These are phyloP conservation scores for Phytophthora brassicae DNA, from an alignment of 352 stramenopile genomes.

Conservation along the genomic window DNA sequence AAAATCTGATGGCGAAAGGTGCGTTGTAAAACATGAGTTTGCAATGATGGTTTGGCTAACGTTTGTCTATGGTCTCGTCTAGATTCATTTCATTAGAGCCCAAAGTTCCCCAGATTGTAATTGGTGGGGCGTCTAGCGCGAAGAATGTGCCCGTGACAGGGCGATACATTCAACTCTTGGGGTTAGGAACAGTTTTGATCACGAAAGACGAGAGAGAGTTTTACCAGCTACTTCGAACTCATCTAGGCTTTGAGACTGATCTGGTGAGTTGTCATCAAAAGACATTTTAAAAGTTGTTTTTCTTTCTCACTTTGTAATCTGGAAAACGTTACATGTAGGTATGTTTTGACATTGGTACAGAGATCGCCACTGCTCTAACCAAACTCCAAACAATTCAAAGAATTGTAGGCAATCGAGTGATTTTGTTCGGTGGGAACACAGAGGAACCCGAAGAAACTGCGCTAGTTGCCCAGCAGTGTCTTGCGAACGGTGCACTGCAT, in stretches of 20 bases:
- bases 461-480: slow-evolving; percentile 40
- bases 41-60: not conserved
- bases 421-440: slow-evolving; percentile 58
- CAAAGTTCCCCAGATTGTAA: slow-evolving; percentile 65
- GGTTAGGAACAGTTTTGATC: slow-evolving; percentile 53
- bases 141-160: slow-evolving; percentile 49
- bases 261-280: slow-evolving; percentile 42
- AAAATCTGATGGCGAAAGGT: slow-evolving; percentile 19
- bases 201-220: slow-evolving; percentile 37
- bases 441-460: slow-evolving; percentile 35
- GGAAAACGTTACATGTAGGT: slow-evolving; percentile 50
- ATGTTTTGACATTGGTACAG: slow-evolving; percentile 59
- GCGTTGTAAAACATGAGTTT: not conserved
- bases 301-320: no score
- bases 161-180: slow-evolving; percentile 74
- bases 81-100: slow-evolving; percentile 38
- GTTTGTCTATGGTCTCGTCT: not conserved
- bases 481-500: slow-evolving; percentile 53
- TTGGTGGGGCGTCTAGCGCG: slow-evolving; percentile 42
- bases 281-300: no score
- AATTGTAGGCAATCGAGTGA: slow-evolving; percentile 45
- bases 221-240: slow-evolving; percentile 39
- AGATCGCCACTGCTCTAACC: slow-evolving; percentile 44
- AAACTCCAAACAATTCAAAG: slow-evolving; percentile 46
- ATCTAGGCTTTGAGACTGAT: slow-evolving; percentile 38